phyloP scores from a whole-genome alignment of 805 yeast species.

The Ogataea allantospora region DNA sequence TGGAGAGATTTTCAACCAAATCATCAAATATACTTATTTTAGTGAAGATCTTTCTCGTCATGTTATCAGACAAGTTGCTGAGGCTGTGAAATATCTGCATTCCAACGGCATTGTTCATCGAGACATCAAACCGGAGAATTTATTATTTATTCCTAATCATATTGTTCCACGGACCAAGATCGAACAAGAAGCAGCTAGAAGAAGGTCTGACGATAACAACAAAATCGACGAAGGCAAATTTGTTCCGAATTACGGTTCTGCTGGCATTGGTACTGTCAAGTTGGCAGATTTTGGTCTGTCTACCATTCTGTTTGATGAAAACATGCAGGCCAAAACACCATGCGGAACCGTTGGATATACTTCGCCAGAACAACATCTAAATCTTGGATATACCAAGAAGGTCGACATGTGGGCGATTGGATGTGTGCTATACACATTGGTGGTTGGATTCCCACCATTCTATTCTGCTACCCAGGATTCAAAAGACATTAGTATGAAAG shows the following conservation, averaged over 20 bases:
- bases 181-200: conserved; percentile 42
- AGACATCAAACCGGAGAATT: conserved; percentile 80
- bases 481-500: conserved; percentile 60
- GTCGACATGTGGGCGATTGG: conserved; percentile 78
- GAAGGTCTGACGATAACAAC: conserved; percentile 57
- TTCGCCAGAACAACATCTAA: conserved; percentile 67
- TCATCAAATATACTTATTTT: conserved; percentile 74
- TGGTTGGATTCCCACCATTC: conserved; percentile 76
- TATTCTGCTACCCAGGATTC: conserved; percentile 63
- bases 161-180: conserved; percentile 39
- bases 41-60: conserved; percentile 71
- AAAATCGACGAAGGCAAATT: conserved; percentile 65
- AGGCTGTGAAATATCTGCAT: conserved; percentile 68
- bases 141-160: conserved; percentile 59
- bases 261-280: conserved; percentile 61
- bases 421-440: conserved; percentile 63
- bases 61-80: conserved; percentile 68
- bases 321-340: conserved; percentile 59
- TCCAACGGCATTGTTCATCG: conserved; percentile 74
- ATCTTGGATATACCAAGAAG: conserved; percentile 58
- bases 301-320: conserved; percentile 46
- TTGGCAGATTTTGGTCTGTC: conserved; percentile 72
- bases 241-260: conserved; percentile 53
- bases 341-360: conserved; percentile 78
- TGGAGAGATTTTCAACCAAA: conserved; percentile 79